phyloP scores from a whole-genome alignment of 345 rosid species.

The Ceriops zippeliana region DNA sequence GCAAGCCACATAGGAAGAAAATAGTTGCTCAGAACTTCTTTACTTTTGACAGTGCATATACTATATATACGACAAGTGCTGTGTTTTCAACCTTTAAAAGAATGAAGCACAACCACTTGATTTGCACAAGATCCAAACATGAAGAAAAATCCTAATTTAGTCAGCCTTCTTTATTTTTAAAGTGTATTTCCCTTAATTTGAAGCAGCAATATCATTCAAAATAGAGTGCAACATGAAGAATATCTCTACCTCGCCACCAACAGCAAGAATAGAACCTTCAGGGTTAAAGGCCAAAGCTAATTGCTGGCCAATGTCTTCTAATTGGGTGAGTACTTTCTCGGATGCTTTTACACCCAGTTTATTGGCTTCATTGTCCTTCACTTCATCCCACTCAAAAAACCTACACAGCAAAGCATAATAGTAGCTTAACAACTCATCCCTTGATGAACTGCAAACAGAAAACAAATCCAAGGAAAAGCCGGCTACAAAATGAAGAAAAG shows the following conservation, averaged over 20 bases:
- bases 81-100: too few relatives aligned
- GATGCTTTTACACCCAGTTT: conserved; percentile 37
- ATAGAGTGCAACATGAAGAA: not conserved
- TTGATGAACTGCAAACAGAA: not conserved
- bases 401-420: conserved; percentile 30
- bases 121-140: too few relatives aligned
- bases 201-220: not conserved
- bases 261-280: conserved; percentile 66
- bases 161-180: too few relatives aligned
- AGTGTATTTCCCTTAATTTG: not conserved
- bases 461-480: not conserved
- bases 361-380: conserved; percentile 33
- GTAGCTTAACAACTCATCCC: not conserved
- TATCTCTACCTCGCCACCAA: conserved; percentile 77
- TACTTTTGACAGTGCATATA: too few relatives aligned
- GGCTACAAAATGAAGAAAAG: too few relatives aligned
- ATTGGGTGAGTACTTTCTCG: conserved; percentile 27
- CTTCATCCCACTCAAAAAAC: conserved; percentile 64
- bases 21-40: too few relatives aligned
- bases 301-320: conserved; percentile 68
- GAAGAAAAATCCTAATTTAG: too few relatives aligned
- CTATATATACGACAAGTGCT: too few relatives aligned
- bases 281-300: conserved; percentile 61
- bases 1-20: too few relatives aligned
- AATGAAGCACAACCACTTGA: too few relatives aligned